Evolutionary conservation across 345 rosid species (phyloP).

Genomic region (Anacardium occidentale): DNA sequence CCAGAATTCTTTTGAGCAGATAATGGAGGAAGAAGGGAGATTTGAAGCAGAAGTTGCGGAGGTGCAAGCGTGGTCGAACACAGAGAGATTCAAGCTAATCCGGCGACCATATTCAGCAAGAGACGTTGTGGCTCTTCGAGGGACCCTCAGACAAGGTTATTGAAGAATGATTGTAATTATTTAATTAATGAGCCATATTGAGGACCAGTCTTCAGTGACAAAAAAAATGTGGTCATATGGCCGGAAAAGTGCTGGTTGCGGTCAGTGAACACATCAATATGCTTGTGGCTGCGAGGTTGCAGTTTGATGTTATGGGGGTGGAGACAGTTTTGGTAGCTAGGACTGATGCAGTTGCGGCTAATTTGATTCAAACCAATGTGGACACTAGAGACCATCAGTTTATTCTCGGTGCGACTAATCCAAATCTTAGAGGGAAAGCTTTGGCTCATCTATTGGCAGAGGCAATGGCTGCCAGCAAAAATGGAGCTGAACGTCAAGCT

Average conservation of each 20-base stretch:
- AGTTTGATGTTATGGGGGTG: conserved; percentile 90
- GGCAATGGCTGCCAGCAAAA: conserved; percentile 76
- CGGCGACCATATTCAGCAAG: conserved; percentile 75
- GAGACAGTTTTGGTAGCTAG: conserved; percentile 95
- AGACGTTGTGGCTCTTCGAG: conserved; percentile 85
- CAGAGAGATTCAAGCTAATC: conserved; percentile 95
- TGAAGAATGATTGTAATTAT: no score
- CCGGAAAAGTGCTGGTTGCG: conserved; percentile 92
- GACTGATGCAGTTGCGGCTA: conserved; percentile 87
- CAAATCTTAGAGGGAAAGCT: conserved; percentile 57
- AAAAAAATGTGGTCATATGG: conserved; percentile 98
- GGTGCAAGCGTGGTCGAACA: conserved; percentile 95
- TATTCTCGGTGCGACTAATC: conserved; percentile 85
- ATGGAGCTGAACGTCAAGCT: conserved; percentile 72
- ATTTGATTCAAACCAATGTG: conserved; percentile 75
- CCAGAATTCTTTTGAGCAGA: conserved; percentile 31
- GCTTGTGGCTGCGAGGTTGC: conserved; percentile 92
- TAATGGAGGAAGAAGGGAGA: conserved; percentile 92
- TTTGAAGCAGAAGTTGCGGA: conserved; percentile 88
- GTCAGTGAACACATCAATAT: conserved; percentile 86
- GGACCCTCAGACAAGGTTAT: conserved; percentile 73
- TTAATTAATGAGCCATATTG: conserved; percentile 46
- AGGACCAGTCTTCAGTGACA: conserved; percentile 93
- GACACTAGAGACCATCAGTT: conserved; percentile 92
- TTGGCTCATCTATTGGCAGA: conserved; percentile 65